phyloP scores from a whole-genome alignment of 805 yeast genomes.

The Blastobotrys americana region DNA sequence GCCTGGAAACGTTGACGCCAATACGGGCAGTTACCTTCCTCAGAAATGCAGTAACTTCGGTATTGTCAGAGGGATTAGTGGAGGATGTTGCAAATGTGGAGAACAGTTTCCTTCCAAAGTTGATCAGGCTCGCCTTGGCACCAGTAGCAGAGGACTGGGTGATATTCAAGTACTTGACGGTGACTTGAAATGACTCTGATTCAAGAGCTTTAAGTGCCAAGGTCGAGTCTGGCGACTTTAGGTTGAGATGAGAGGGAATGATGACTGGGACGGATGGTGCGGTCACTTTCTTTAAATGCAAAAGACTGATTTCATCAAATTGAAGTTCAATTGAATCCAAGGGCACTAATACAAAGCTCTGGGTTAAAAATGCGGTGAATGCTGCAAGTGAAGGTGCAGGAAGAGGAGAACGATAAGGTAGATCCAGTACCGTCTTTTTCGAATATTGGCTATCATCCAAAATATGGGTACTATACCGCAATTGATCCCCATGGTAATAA shows the following conservation, averaged over 20 bases:
- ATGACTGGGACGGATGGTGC: constrained; percentile 18
- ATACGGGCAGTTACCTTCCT: constrained; percentile 29
- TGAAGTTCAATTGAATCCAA: constrained; percentile 25
- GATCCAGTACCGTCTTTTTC: constrained; percentile 33
- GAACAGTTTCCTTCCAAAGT: constrained; percentile 28
- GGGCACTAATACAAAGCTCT: constrained; percentile 32
- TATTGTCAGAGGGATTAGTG: constrained; percentile 27
- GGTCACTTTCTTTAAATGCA: constrained; percentile 24
- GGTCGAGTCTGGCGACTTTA: constrained; percentile 23
- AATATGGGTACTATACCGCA: constrained; percentile 27
- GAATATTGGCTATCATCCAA: constrained; percentile 14
- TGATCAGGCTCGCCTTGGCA: constrained; percentile 20
- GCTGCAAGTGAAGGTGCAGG: constrained; percentile 28
- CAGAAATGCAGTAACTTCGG: constrained; percentile 26
- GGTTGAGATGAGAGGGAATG: constrained; percentile 22
- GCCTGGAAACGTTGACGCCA: constrained; percentile 25
- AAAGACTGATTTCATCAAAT: constrained; percentile 24
- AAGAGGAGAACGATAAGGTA: constrained; percentile 29
- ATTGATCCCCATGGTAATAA: constrained; percentile 33
- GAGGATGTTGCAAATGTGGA: constrained; percentile 23
- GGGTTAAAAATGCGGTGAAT: constrained; percentile 34
- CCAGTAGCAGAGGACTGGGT: constrained; percentile 28
- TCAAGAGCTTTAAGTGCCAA: constrained; percentile 22
- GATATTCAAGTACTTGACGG: constrained; percentile 30
- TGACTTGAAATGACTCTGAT: constrained; percentile 25